Evolutionary conservation across 176 grass and related monocot species (phyloP), one percentile per base, ranked within the genome.

Genomic region (Aechmea fasciata): DNA sequence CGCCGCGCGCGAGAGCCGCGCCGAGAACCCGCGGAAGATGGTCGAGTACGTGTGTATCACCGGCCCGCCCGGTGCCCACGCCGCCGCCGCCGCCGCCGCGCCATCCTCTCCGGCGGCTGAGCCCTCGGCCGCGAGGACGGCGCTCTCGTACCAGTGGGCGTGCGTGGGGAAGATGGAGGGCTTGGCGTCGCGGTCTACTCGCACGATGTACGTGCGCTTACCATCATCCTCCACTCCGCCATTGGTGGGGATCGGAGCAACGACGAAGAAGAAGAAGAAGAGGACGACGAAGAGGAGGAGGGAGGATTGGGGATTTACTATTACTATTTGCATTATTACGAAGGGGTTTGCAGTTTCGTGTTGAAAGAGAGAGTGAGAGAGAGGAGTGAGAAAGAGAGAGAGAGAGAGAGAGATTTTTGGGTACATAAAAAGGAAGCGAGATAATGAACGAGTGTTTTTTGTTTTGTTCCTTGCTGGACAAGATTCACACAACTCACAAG

Each of bases 1-100:
- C 1, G 78, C 75, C 0, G 83, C 67, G 0, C 86, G 81, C n/a
- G 81, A 62, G 69, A 96, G 79, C 50, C 88, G 86, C 29, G 86
- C 85, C 0, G 92, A 92, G 88, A 96, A 96, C 0, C 92, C 92
- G 6, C 87, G 88, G 63, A 96, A 80, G 15, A 87, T 67, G 0
- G 88, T 68, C n/a, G 92, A 87, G 79, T 96, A 96, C 51, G 88
- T 92, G 76, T 96, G 92, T 73, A 96, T 89, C 1, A 92, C 50
- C 11, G 86, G 86, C 29, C 86, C 86, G 1, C 92, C 92, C 63
- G 72, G 72, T 0, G 79, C 81, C 81, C 88, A 89, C 23, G 15
- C 72, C 4, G 4, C 33, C 6, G 2, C 25, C 25, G 25, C 33
- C 33, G 33, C 3, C 29, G 29, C 29, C 33, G 29, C 29, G 33